These are phyloP conservation scores for Suhomyces maxii DNA, from an alignment of 1,139 yeast species.

Conservation along the genomic window DNA sequence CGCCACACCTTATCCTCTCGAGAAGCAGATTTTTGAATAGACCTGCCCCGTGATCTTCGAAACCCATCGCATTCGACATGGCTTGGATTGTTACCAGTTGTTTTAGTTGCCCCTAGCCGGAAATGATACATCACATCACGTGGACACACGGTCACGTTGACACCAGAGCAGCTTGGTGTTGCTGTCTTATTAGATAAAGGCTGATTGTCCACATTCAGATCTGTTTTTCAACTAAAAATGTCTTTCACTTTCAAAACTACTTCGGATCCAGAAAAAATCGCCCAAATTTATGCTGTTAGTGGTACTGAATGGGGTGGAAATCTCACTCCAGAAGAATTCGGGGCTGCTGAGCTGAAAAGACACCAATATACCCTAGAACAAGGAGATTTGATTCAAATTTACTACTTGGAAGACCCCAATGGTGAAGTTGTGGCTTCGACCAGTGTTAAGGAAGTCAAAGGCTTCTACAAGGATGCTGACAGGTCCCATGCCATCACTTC, in stretches of 20 bases:
- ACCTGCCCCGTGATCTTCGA: no score
- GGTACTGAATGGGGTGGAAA: constrained; percentile 34
- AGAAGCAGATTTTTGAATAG: no score
- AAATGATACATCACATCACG: neutral
- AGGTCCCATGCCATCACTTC: constrained; percentile 29
- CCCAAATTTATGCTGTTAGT: constrained; percentile 26
- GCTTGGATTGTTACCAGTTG: no score
- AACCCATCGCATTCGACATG: no score
- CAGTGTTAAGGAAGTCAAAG: constrained; percentile 27
- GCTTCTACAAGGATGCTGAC: constrained; percentile 35
- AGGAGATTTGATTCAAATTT: constrained; percentile 20
- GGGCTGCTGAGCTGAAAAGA: constrained; percentile 19
- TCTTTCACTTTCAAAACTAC: constrained; percentile 20
- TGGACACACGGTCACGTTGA: neutral
- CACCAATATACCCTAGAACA: constrained; percentile 16
- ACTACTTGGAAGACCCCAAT: constrained; percentile 30
- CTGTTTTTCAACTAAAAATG: constrained; percentile 1
- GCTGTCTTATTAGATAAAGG: neutral
- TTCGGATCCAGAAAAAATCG: constrained; percentile 29
- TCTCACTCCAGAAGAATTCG: constrained; percentile 28
- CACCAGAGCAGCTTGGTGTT: neutral
- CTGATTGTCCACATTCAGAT: neutral
- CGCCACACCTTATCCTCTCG: no score
- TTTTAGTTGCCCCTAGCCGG: neutral
- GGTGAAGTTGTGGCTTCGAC: constrained; percentile 29